Conservation (phyloP, 768 basidiomycete species). For the Boletus patriciae region DNA sequence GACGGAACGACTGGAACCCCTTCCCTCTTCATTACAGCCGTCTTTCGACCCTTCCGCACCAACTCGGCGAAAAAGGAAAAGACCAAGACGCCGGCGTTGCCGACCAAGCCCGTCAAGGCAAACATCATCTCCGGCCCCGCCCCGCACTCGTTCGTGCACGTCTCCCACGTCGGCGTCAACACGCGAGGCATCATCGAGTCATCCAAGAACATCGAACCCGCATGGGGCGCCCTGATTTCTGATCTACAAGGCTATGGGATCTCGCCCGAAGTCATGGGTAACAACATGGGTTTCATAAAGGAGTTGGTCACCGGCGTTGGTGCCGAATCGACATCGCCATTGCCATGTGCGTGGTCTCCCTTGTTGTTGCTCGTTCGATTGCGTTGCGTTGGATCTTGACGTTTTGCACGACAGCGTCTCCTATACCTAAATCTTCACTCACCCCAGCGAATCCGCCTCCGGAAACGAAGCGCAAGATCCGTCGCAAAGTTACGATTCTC, state of each 20-base stretch:
- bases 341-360: slow-evolving; percentile 12
- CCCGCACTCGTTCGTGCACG: slow-evolving; percentile 63
- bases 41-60: slow-evolving; percentile 30
- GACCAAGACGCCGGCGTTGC: slow-evolving; percentile 38
- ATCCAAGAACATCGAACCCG: slow-evolving; percentile 51
- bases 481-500: slow-evolving; percentile 32
- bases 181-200: slow-evolving; percentile 51
- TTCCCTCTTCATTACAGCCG: slow-evolving; percentile 8
- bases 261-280: slow-evolving; percentile 30
- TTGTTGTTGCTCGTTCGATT: neutral
- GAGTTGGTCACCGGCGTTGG: slow-evolving; percentile 23
- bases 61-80: slow-evolving; percentile 30
- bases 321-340: neutral
- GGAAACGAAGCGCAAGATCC: slow-evolving; percentile 33
- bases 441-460: slow-evolving; percentile 10
- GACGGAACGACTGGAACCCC: slow-evolving; percentile 1
- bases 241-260: slow-evolving; percentile 44
- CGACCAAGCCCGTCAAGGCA: slow-evolving; percentile 34
- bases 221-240: slow-evolving; percentile 50
- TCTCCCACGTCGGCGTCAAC: slow-evolving; percentile 63
- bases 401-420: slow-evolving; percentile 3
- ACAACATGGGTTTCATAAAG: slow-evolving; percentile 39
- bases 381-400: slow-evolving; percentile 1
- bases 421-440: slow-evolving; percentile 8
- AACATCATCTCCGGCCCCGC: slow-evolving; percentile 57